These are phyloP conservation scores for Citrus reticulata DNA, from an alignment of 345 rosid genomes.

Conservation along the genomic window DNA sequence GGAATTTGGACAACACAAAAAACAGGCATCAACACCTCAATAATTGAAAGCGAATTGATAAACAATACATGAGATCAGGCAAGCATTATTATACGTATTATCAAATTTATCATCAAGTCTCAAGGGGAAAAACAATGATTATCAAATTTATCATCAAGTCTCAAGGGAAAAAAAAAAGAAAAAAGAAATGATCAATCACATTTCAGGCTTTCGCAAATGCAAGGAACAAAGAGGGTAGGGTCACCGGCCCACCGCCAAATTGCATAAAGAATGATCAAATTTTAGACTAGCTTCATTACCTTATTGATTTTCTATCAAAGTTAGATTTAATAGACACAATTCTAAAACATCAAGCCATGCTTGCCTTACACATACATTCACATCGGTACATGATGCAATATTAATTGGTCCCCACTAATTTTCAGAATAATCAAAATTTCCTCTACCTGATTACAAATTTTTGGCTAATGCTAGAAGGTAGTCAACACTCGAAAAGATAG, in stretches of 20 bases:
- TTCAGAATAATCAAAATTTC: neutral
- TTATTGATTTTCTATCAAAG: neutral
- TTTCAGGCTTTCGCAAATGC: neutral
- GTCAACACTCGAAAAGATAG: neutral
- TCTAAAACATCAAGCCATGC: neutral
- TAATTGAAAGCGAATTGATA: neutral
- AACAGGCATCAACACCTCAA: neutral
- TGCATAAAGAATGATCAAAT: neutral
- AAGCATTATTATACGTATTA: neutral
- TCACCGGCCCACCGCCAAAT: conserved; percentile 2
- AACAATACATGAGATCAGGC: neutral
- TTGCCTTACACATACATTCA: neutral
- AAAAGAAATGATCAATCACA: neutral
- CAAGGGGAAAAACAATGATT: neutral
- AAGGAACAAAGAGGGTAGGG: neutral
- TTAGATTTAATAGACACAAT: neutral
- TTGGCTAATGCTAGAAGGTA: neutral
- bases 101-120: neutral
- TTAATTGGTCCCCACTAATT: neutral
- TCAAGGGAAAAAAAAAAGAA: too few relatives aligned
- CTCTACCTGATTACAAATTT: neutral
- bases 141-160: neutral
- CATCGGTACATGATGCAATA: neutral
- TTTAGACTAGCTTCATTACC: neutral
- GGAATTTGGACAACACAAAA: neutral